Evolutionary conservation across 2,329 filamentous ascomycete genomes (phyloP), one percentile per base, ranked within the genome.

Genomic region (Aspergillus udagawae): DNA sequence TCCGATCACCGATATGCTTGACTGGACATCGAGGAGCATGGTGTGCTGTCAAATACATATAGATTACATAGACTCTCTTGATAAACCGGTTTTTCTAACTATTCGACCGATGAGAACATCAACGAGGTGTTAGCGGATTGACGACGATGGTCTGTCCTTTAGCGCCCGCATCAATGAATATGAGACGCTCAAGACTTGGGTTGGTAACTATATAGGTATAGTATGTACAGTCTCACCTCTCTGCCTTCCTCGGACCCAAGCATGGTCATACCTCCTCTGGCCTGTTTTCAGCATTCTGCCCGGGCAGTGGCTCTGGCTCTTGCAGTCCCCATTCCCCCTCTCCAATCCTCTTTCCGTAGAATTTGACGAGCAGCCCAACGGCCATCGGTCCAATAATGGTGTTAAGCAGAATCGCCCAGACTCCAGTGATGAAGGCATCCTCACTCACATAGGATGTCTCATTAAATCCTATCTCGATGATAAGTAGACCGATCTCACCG

Each of bases 391-490:
- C 67, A 23, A 71, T 63, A 8, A 72, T 71, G 3, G 70, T 72
- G 45, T 72, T 72, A 1, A 72, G 55, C 10, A 72, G 58, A 44
- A 72, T 72, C 0, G 70, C 70, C 70, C 70, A 72, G 0, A 72
- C 64, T 0, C 61, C 67, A 12, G 69, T 67, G 28, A 67, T 65
- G 25, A 68, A 68, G 0, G 62, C 66, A 0, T 66, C 66, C 20
- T 68, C 59, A 27, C 80, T 75, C 21, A 81, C 76, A 1, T 78
- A 76, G 32, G 71, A 68, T 1, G 68, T 70, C 38, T 69, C 60
- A 7, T 72, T 72, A 25, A 68, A 67, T 3, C 69, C 69, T 7
- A 72, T 65, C 48, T 72, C 69, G 17, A 71, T 69, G 17, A 71
- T 70, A 32, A 72, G 49, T 3, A 71, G 65, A 1, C 69, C 69